Base-by-base conservation (phyloP, 1,284 basidiomycete species). In the Cryptococcus sp. region DNA sequence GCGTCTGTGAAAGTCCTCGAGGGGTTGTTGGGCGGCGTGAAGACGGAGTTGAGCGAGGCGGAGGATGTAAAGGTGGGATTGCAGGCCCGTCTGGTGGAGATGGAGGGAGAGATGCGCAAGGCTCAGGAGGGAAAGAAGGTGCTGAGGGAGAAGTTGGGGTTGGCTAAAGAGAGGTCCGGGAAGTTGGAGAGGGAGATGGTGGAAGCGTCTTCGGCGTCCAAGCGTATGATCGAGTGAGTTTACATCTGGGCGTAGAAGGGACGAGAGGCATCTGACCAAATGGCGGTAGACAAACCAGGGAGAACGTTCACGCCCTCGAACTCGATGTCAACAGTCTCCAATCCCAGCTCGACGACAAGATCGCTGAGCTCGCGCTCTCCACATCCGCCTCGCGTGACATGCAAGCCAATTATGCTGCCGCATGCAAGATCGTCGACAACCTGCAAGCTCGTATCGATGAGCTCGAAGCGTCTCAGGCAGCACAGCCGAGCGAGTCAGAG, bases 401-500 rank as follows among this genome's bases (percentile, higher is more conserved):
- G 16, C 61, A 68, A 28, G 52, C 56, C 12, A 49, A 52, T 13
- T 59, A 55, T 38, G 63, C 64, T 20, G 49, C 59, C 12, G 60
- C 57, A 16, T 53, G 54, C 8, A 59, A 57, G 13, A 46, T 50
- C 11, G 61, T 54, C 9, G 36, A 50, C 23, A 48, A 64, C 39
- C 59, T 69, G 16, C 63, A 68, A 50, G 44, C 42, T 13, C 52
- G 48, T 20, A 23, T 68, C 12, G 40, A 45, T 16, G 63, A 63
- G 18, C 33, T 66, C 3, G 60, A 68, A 47, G 59, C 59, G 9
- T 44, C 53, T 11, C n/a, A 65, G 3, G 57, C 64, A 5, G 59
- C 70, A 46, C 57, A 63, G 46, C 67, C 67, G 18, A 66, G 66
- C 16, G 66, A 64, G 44, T 64, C 63, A 7, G 66, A 66, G 44